Base-by-base conservation (phyloP, 2,329 filamentous ascomycete species). In the Monilinia aucupariae region DNA sequence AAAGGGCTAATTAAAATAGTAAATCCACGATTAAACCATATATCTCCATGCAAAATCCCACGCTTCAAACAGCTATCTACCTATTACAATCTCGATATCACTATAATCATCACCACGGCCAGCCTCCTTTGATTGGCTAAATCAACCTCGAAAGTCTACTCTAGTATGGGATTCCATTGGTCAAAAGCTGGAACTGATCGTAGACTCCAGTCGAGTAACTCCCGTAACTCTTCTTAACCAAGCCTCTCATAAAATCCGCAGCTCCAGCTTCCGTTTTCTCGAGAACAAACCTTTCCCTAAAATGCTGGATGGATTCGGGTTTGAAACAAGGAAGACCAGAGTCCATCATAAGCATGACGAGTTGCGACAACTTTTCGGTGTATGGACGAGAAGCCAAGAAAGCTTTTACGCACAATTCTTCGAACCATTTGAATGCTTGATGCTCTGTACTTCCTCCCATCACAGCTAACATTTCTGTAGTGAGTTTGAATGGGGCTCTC, bases 301-400 rank as follows among this genome's bases (percentile, higher is more conserved):
- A 96, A 77, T 97, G 91, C 76, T 89, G 86, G 66, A 99, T 88
- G 15, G 90, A 96, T 76, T 96, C 91, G 0, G 93, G 92, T 77
- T 96, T 97, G 82, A 99, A 99, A 78, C 94, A 99, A 8, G 94
- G 94, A 71, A 99, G 76, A 0, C 94, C 94, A 68, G 89, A 94
- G 73, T 97, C 94, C 79, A 97, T 86, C 96, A 99, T 99, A 73
- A 96, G 82, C 65, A 89, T 82, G 25, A 99, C 91, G 67, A 97
- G 88, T 76, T 97, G 91, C 65, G 87, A 85, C 54, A 99, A 81
- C 78, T 96, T 94, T 71, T 94, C 90, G 66, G 88, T 88, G 75
- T 97, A 90, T 68, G 90, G 92, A 13, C 94, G 83, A 47, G 86
- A 87, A 5, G 92, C 93, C 49, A 99, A 80, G 81, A 97, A 99